Conservation (phyloP, 2,329 filamentous ascomycete genomes). For the Penicillium janthinellum region DNA sequence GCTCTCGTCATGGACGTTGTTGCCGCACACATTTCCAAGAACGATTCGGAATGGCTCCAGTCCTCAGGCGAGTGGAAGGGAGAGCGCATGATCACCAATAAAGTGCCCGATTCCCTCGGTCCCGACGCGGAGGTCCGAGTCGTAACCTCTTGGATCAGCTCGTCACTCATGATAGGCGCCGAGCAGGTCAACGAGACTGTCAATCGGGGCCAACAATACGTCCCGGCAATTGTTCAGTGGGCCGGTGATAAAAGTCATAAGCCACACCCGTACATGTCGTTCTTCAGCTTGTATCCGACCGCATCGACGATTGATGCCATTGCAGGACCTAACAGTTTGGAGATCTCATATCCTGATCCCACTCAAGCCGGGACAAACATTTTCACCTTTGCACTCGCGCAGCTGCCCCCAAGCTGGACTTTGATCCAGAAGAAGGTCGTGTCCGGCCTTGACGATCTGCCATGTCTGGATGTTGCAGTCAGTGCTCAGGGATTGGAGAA, state of each 20-base stretch:
- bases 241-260: constrained; percentile 37
- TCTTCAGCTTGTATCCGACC: constrained; percentile 41
- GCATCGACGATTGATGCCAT: constrained; percentile 48
- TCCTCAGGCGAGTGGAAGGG: constrained; percentile 39
- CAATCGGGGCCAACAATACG: constrained; percentile 57
- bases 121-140: constrained; percentile 58
- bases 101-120: constrained; percentile 59
- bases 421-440: constrained; percentile 35
- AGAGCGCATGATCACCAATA: constrained; percentile 43
- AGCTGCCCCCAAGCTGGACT: constrained; percentile 45
- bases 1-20: constrained; percentile 43
- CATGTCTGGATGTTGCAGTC: constrained; percentile 46
- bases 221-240: constrained; percentile 64
- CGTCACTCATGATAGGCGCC: constrained; percentile 61
- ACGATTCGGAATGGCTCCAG: constrained; percentile 30
- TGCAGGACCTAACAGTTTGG: constrained; percentile 38
- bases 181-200: constrained; percentile 46
- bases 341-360: constrained; percentile 44
- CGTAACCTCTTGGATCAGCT: constrained; percentile 60
- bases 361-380: constrained; percentile 44
- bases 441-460: constrained; percentile 38
- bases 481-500: constrained; percentile 42
- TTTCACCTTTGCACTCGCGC: constrained; percentile 45
- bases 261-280: constrained; percentile 42
- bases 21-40: constrained; percentile 29